Conservation (phyloP, 192 early-diverging fungal genomes). For the Podila epigama region DNA sequence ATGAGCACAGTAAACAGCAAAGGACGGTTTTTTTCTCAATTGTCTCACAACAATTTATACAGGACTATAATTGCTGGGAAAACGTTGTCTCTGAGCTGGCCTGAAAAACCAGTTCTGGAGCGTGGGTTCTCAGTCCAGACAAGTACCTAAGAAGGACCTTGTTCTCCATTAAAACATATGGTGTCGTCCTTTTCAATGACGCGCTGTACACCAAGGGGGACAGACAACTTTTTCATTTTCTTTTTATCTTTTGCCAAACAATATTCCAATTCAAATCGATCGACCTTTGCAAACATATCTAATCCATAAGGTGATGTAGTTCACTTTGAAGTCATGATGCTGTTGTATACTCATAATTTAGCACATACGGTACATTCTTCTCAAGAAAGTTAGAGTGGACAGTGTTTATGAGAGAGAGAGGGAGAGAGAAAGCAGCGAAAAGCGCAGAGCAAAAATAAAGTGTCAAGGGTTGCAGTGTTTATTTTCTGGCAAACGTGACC, state of each 20-base stretch:
- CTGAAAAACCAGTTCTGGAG: constrained; percentile 5
- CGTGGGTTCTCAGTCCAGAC: constrained; percentile 8
- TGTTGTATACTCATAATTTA: no score
- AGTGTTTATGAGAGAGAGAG: no score
- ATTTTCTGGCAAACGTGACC: constrained; percentile 87
- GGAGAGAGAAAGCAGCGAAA: no score
- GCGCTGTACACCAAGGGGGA: constrained; percentile 9
- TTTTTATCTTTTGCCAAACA: neutral
- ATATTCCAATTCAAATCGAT: no score
- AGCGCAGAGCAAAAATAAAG: no score
- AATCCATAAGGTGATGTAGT: no score
- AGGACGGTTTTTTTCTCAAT: neutral
- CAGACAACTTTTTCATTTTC: neutral
- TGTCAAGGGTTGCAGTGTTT: no score
- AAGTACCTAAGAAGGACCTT: constrained; percentile 4
- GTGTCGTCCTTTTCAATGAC: constrained; percentile 7
- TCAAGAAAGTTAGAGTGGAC: no score
- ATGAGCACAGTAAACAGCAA: neutral
- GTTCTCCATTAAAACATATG: constrained; percentile 9
- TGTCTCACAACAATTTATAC: constrained; percentile 9
- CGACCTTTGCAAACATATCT: no score
- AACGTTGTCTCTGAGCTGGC: neutral
- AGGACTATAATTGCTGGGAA: constrained; percentile 5
- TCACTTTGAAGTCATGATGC: no score
- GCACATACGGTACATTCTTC: no score